Evolutionary conservation across 1,284 basidiomycete species (phyloP).

Genomic region (Leccinum pachyderme): DNA sequence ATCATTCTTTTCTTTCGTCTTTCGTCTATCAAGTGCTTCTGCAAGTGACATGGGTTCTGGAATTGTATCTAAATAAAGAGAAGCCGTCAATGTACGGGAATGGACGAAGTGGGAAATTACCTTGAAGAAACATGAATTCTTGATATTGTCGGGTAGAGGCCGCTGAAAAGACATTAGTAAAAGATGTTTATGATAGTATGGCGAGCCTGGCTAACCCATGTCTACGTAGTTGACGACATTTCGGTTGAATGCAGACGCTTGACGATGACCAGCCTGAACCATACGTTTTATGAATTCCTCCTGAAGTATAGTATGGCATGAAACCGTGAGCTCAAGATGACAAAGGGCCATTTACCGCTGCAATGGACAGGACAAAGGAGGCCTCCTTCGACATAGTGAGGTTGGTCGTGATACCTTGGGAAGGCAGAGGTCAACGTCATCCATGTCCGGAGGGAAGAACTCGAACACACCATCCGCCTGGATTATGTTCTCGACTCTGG

Average conservation of each 20-base stretch:
- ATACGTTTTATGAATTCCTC: constrained; percentile 77
- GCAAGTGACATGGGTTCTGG: constrained; percentile 58
- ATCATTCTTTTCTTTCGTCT: constrained; percentile 55
- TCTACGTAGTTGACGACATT: constrained; percentile 62
- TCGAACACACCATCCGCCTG: constrained; percentile 59
- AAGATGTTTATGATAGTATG: constrained; percentile 4
- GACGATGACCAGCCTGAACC: constrained; percentile 54
- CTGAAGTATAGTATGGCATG: constrained; percentile 37
- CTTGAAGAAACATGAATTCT: constrained; percentile 68
- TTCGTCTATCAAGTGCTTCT: constrained; percentile 56
- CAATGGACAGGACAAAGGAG: constrained; percentile 63
- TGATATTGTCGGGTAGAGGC: constrained; percentile 55
- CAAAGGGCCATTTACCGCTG: constrained; percentile 50
- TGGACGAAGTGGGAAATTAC: constrained; percentile 32
- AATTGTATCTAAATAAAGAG: constrained; percentile 55
- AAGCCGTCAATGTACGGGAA: constrained; percentile 1
- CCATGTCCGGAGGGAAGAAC: neutral
- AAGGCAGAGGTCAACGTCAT: constrained; percentile 13
- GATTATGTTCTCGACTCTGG: constrained; percentile 66
- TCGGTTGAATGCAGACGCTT: constrained; percentile 52
- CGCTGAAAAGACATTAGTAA: constrained; percentile 38
- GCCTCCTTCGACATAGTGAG: constrained; percentile 73
- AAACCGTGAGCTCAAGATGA: constrained; percentile 16
- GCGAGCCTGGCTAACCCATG: constrained; percentile 50
- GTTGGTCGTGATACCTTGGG: constrained; percentile 50